A percentile compares a stretch with the other conserved stretches of the same genome.
Conservation (phyloP, 305 asterid genomes). For the Solanum hybrid region DNA sequence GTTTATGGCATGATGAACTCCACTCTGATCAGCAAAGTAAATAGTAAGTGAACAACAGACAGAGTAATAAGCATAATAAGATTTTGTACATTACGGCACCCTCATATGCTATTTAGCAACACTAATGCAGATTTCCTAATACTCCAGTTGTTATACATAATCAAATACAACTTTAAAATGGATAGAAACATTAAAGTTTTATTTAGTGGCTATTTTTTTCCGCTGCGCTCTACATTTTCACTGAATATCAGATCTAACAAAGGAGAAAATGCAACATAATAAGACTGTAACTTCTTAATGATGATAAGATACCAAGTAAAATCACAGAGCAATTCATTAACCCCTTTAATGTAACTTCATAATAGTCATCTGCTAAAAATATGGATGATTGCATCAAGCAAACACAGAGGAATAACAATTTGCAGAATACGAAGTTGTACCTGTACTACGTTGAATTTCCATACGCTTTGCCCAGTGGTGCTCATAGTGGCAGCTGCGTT, state of each 20-base stretch:
- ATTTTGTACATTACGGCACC: background rate
- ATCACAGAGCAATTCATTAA: background rate
- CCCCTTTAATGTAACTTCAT: background rate
- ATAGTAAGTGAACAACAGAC: background rate
- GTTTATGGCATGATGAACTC: slow-evolving; percentile 78
- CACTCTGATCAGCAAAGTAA: slow-evolving; percentile 38
- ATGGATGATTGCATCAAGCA: background rate
- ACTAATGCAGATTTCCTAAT: background rate
- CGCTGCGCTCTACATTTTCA: background rate
- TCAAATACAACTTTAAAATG: background rate
- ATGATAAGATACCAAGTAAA: background rate
- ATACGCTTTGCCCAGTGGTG: slow-evolving; percentile 66
- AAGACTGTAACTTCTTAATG: background rate
- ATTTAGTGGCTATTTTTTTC: background rate
- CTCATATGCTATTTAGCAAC: background rate
- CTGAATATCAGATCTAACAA: background rate
- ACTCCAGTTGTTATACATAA: background rate
- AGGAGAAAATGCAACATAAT: background rate
- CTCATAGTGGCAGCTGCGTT: slow-evolving; percentile 81
- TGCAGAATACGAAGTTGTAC: slow-evolving; percentile 17
- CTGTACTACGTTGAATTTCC: slow-evolving; percentile 81
- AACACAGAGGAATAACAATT: background rate
- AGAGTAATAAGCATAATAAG: no score
- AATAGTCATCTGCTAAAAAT: background rate
- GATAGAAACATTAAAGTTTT: background rate